A percentile compares a stretch with the other conserved stretches of the same genome.
phyloP scores from a whole-genome alignment of 129 eudicot genomes.

The Escallonia rubra region DNA sequence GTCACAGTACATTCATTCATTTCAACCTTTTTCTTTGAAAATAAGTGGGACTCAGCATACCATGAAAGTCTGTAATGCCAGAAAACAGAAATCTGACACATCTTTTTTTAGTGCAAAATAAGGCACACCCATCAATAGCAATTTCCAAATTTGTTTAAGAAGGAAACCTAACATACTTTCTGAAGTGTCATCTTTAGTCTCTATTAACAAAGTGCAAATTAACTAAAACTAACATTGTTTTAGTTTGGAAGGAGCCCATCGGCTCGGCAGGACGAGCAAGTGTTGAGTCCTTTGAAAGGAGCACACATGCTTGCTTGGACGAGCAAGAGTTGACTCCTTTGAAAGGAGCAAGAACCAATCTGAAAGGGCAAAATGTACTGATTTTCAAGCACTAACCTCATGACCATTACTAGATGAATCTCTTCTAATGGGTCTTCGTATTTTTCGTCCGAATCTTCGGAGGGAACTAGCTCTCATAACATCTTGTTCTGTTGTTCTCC shows the following conservation, averaged over 20 bases:
- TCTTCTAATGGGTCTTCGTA: constrained; percentile 47
- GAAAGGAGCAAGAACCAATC: no score
- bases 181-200: no score
- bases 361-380: not conserved
- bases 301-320: no score
- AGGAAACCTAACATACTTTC: not conserved
- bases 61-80: constrained; percentile 17
- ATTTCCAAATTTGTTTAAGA: not conserved
- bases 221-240: no score
- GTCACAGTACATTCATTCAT: constrained; percentile 7
- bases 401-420: constrained; percentile 79
- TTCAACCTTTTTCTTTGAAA: not conserved
- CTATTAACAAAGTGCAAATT: no score
- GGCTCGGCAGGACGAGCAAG: no score
- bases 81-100: constrained; percentile 11
- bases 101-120: not conserved
- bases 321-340: no score
- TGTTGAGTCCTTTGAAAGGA: no score
- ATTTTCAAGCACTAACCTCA: constrained; percentile 58
- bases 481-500: constrained; percentile 83
- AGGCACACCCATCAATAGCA: not conserved
- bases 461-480: constrained; percentile 64
- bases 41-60: not conserved
- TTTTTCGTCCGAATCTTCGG: constrained; percentile 58
- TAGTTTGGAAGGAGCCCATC: no score